Evolutionary conservation across 2,329 filamentous ascomycete genomes (phyloP).

Genomic region (Cladosporium austrohemisphaericum): DNA sequence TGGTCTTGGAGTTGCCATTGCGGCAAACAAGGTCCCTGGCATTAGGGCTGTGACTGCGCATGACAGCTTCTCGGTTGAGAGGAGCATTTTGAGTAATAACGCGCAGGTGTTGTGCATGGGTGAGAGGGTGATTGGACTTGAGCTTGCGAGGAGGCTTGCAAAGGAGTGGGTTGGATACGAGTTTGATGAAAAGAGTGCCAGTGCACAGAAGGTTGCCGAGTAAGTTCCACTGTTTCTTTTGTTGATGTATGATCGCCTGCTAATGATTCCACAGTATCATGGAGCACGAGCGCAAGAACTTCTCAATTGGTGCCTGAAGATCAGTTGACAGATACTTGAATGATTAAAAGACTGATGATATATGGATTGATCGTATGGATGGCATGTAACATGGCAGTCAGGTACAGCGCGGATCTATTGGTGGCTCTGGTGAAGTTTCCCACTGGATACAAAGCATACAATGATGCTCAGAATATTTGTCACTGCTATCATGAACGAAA

Average conservation of each 20-base stretch:
- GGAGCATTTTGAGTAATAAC: conserved; percentile 77
- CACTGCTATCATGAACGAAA: too few relatives aligned
- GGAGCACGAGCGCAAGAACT: conserved; percentile 45
- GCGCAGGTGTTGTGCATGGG: conserved; percentile 85
- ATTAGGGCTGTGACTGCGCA: conserved; percentile 86
- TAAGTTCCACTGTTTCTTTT: too few relatives aligned
- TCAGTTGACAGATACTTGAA: too few relatives aligned
- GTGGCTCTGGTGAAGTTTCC: too few relatives aligned
- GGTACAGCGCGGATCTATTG: too few relatives aligned
- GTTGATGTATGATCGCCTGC: too few relatives aligned
- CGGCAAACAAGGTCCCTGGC: conserved; percentile 83
- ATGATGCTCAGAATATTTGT: too few relatives aligned
- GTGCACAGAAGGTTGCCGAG: conserved; percentile 56
- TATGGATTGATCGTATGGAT: too few relatives aligned
- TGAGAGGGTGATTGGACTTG: conserved; percentile 75
- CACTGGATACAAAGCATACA: too few relatives aligned
- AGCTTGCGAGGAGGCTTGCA: conserved; percentile 71
- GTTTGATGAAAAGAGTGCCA: conserved; percentile 66
- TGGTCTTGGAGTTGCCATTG: conserved; percentile 79
- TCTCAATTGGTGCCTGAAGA: conserved; percentile 14
- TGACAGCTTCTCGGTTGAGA: conserved; percentile 79
- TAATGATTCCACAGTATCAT: conserved; percentile 48
- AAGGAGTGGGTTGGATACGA: conserved; percentile 81
- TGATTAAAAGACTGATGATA: too few relatives aligned
- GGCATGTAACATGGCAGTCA: too few relatives aligned